Conservation (phyloP, 352 stramenopile species). For the Globisporangium lucens region DNA sequence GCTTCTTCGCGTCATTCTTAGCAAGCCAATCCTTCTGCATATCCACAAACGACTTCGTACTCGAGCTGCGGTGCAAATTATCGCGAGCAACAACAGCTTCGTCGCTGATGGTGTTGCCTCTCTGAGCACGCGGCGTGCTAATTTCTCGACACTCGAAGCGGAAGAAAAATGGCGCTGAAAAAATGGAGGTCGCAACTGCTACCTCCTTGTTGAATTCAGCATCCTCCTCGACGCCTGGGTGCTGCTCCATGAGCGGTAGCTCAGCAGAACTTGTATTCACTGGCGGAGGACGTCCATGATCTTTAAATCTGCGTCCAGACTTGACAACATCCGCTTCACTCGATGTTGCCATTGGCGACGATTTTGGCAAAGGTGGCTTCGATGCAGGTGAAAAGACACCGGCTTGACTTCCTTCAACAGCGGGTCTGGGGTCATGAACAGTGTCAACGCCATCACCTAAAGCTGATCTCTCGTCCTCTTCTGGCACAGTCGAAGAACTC, state of each 20-base stretch:
- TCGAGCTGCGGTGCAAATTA: constrained; percentile 34
- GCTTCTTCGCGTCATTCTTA: constrained; percentile 15
- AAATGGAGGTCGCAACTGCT: constrained; percentile 73
- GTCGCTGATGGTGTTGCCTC: background rate
- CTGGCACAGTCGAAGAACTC: constrained; percentile 23
- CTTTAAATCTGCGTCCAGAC: constrained; percentile 13
- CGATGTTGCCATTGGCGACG: constrained; percentile 3
- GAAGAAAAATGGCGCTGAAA: constrained; percentile 85
- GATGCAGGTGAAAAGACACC: constrained; percentile 15
- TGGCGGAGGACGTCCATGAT: constrained; percentile 20
- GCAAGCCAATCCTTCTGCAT: constrained; percentile 20
- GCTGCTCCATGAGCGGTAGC: constrained; percentile 26
- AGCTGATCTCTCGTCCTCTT: constrained; percentile 8
- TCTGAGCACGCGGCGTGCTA: constrained; percentile 21
- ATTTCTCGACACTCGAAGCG: constrained; percentile 77
- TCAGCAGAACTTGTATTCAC: constrained; percentile 26
- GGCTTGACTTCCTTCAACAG: background rate
- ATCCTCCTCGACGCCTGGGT: constrained; percentile 57
- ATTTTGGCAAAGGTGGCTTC: constrained; percentile 17
- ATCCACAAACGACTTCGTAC: constrained; percentile 51
- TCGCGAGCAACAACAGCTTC: constrained; percentile 6
- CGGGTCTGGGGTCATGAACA: background rate
- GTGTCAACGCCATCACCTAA: background rate
- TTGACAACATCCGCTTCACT: background rate
- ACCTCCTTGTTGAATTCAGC: constrained; percentile 85